Conservation (phyloP, 2,329 filamentous ascomycete species). For the Waltergamsia citrina region DNA sequence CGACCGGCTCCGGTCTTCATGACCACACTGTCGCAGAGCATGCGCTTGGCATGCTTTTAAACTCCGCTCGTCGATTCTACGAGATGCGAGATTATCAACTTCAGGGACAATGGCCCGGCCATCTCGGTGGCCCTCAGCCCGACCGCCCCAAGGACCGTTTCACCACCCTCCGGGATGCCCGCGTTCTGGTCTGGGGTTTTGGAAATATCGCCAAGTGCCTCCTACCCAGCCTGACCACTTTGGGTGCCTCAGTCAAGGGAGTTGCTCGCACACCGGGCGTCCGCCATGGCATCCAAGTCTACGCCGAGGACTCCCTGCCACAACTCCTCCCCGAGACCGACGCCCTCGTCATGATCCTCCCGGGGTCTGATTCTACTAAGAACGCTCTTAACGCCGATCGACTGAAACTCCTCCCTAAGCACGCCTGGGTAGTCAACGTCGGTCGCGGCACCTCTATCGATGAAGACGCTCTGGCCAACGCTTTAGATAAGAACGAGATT, state of each 20-base stretch:
- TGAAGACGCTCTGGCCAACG: constrained; percentile 36
- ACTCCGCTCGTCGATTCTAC: constrained; percentile 45
- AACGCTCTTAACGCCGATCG: constrained; percentile 45
- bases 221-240: constrained; percentile 39
- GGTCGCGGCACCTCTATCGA: constrained; percentile 38
- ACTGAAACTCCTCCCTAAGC: constrained; percentile 42
- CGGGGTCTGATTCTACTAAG: constrained; percentile 44
- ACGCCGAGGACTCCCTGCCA: constrained; percentile 40
- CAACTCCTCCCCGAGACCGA: constrained; percentile 47
- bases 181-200: constrained; percentile 54
- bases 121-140: constrained; percentile 50
- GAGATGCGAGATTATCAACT: constrained; percentile 55
- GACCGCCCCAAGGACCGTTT: constrained; percentile 45
- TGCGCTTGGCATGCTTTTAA: constrained; percentile 46
- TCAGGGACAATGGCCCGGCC: constrained; percentile 46
- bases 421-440: constrained; percentile 47
- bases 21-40: constrained; percentile 58
- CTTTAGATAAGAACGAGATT: constrained; percentile 30
- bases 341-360: constrained; percentile 59
- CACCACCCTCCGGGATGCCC: constrained; percentile 49
- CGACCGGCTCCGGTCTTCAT: constrained; percentile 54
- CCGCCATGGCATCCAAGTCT: constrained; percentile 48
- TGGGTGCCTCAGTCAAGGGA: constrained; percentile 50
- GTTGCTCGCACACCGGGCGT: constrained; percentile 48
- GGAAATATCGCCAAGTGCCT: constrained; percentile 57